Percentiles rank a stretch among this genome's conserved stretches.
Conservation (phyloP, 2,329 filamentous ascomycete species). For the Verticillium nonalfalfae region DNA sequence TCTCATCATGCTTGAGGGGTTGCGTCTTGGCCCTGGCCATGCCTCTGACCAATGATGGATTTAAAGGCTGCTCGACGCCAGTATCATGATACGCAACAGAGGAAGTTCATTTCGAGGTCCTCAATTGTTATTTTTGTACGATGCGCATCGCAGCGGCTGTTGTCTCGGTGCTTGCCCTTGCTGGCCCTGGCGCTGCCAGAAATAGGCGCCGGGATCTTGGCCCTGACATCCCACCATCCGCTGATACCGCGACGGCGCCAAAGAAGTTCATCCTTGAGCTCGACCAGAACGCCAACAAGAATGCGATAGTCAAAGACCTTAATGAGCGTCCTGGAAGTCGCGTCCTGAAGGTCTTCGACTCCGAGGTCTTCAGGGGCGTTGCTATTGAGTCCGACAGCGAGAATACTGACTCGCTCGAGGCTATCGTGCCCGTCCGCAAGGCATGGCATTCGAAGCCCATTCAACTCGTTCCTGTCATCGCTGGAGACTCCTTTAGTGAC, state of each 20-base stretch:
- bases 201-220: slow-evolving; percentile 3
- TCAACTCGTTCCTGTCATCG: slow-evolving; percentile 1
- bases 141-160: slow-evolving; percentile 6
- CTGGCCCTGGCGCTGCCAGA: slow-evolving; percentile 4
- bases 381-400: slow-evolving; percentile 10
- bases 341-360: slow-evolving; percentile 13
- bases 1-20: too few species aligned
- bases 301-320: slow-evolving; percentile 7
- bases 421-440: slow-evolving; percentile 5
- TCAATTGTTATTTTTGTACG: background rate
- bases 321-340: slow-evolving; percentile 4
- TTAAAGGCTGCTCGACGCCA: background rate
- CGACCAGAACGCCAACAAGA: slow-evolving; percentile 7
- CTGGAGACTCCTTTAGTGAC: background rate
- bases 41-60: background rate
- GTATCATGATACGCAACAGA: background rate
- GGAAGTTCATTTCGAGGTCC: background rate
- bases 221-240: slow-evolving; percentile 1
- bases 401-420: slow-evolving; percentile 12
- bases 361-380: slow-evolving; percentile 21
- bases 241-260: slow-evolving; percentile 2
- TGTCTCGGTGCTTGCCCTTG: slow-evolving; percentile 6
- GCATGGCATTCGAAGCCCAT: slow-evolving; percentile 10
- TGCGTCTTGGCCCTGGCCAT: too few species aligned
- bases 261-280: slow-evolving; percentile 11